Conservation (phyloP, 768 basidiomycete genomes). For the Boletus speciosus region DNA sequence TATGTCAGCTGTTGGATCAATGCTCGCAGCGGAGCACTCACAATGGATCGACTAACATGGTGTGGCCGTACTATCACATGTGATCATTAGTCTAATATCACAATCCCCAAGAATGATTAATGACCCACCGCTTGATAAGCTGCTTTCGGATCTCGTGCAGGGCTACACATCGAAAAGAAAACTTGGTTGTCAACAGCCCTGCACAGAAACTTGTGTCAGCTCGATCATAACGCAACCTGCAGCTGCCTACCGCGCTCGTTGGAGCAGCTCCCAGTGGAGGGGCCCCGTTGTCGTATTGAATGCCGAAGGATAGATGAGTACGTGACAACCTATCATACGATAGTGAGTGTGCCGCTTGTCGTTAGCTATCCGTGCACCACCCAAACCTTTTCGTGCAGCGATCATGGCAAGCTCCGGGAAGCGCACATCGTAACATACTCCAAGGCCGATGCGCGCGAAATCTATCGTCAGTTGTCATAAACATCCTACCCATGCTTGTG, state of each 20-base stretch:
- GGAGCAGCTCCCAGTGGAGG: constrained; percentile 92
- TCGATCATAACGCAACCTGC: background rate
- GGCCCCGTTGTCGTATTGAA: constrained; percentile 97
- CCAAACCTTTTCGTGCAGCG: constrained; percentile 75
- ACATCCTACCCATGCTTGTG: background rate
- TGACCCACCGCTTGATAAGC: constrained; percentile 81
- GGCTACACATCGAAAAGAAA: constrained; percentile 95
- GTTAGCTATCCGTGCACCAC: background rate
- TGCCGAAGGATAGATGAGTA: constrained; percentile 89
- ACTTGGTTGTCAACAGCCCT: constrained; percentile 97
- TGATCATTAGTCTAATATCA: background rate
- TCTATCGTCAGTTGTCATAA: constrained; percentile 40
- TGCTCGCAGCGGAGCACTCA: constrained; percentile 36
- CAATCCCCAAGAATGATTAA: constrained; percentile 21
- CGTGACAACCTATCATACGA: constrained; percentile 63
- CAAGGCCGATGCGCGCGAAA: constrained; percentile 96
- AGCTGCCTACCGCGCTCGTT: constrained; percentile 63
- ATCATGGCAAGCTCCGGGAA: constrained; percentile 95
- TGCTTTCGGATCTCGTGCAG: constrained; percentile 79
- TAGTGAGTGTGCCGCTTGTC: background rate
- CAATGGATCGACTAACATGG: constrained; percentile 88
- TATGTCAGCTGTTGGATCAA: constrained; percentile 4
- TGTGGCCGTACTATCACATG: constrained; percentile 76
- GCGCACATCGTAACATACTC: constrained; percentile 94
- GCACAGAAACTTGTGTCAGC: constrained; percentile 10